Evolutionary conservation across 768 basidiomycete species (phyloP), one percentile per base, ranked within the genome.

Genomic region (Pleurotus cornucopiae): DNA sequence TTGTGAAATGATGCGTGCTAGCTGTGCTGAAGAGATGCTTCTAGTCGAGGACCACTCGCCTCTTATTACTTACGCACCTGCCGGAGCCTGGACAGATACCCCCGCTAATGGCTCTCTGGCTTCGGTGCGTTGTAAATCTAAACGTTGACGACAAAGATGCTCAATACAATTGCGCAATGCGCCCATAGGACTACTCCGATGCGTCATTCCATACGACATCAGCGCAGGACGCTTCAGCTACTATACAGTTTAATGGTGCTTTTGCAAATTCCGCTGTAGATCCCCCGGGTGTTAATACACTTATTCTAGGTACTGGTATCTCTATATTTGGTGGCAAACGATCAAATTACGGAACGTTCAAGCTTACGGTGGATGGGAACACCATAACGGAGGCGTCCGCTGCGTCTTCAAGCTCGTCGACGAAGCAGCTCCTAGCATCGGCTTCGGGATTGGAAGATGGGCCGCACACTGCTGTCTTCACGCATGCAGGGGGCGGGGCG

Each of bases 41-140:
- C n/a, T 57, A 85, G 83, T 79, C 63, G 82, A 83, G 62, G 82
- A 84, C 62, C 69, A 73, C 64, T 82, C 82, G 59, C 79, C 82
- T 65, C 70, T 82, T 56, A 74, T 84, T 63, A 62, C 71, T 56
- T 84, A 83, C 61, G 64, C 68, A 26, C 81, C 81, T 57, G 64
- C 66, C 62, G 76, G 71, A 56, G 77, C 79, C 57, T 84, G 81
- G 82, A 63, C 64, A 46, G 79, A 81, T 64, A 68, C 74, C 11
- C 71, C 76, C 13, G 62, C 57, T 45, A 66, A 70, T 41, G 77
- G 80, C 63, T 63, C 73, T 11, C 64, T 75, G 40, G 68, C 68
- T 61, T 46, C 69, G 62, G 77, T 76, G 54, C 62, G 74, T 64
- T 20, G 11, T n/a, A 12, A 16, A 44, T 44, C 14, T 14, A 21